Evolutionary conservation across 2,329 filamentous ascomycete species (phyloP).

Genomic region (Orbilia quercus): DNA sequence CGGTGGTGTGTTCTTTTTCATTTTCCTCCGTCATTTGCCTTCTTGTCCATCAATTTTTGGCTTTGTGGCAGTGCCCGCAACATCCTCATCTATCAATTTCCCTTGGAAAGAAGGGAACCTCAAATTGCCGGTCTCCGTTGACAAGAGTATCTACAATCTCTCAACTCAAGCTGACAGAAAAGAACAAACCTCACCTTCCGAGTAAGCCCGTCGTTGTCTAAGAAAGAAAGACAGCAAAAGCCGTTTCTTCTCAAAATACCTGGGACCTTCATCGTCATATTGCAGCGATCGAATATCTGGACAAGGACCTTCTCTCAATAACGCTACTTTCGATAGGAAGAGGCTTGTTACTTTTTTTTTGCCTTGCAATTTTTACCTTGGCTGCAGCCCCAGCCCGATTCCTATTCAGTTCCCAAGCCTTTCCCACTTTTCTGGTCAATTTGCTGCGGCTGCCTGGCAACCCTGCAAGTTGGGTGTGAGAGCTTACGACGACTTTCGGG

Average conservation of each 20-base stretch:
- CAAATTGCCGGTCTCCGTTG: neutral
- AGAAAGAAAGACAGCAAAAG: too few species aligned
- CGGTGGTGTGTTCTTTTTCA: constrained; percentile 22
- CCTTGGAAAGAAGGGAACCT: neutral
- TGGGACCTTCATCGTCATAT: constrained; percentile 26
- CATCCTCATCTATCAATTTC: constrained; percentile 12
- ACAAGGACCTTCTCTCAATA: constrained; percentile 30
- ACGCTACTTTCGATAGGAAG: constrained; percentile 49
- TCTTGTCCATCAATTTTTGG: constrained; percentile 14
- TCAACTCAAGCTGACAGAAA: neutral
- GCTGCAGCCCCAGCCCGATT: constrained; percentile 56
- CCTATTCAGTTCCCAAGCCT: constrained; percentile 49
- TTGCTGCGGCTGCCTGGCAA: constrained; percentile 56
- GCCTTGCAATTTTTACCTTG: constrained; percentile 54
- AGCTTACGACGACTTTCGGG: constrained; percentile 57
- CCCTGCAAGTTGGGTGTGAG: constrained; percentile 50
- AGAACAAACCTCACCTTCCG: neutral
- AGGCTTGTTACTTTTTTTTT: constrained; percentile 49
- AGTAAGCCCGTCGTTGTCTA: constrained; percentile 7
- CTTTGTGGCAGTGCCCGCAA: constrained; percentile 50
- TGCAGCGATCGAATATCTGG: constrained; percentile 26
- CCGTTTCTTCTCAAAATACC: constrained; percentile 39
- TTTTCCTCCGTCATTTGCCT: constrained; percentile 11
- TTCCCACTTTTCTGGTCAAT: constrained; percentile 48
- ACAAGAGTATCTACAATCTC: neutral